phyloP scores from a whole-genome alignment of 2,329 filamentous ascomycete genomes.

The Fusarium austroafricanum region DNA sequence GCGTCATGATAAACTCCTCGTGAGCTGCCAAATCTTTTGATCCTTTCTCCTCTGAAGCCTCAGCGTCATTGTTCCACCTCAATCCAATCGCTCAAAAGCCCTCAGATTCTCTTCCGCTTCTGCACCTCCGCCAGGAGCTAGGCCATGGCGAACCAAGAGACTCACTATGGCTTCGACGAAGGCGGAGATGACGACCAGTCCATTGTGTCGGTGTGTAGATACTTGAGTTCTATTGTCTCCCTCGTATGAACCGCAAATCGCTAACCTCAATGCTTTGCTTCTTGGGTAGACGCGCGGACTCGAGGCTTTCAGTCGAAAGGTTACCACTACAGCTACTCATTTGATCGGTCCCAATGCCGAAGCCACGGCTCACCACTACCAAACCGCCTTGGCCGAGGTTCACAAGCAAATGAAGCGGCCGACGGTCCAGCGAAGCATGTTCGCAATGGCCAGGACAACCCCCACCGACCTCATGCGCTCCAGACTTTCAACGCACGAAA shows the following conservation, averaged over 20 bases:
- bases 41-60: constrained; percentile 23
- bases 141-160: constrained; percentile 58
- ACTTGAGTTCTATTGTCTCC: constrained; percentile 35
- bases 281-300: constrained; percentile 79
- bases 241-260: constrained; percentile 22
- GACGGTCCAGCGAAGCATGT: constrained; percentile 86
- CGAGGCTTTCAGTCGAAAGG: constrained; percentile 93
- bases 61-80: constrained; percentile 21
- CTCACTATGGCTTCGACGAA: constrained; percentile 60
- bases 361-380: constrained; percentile 75
- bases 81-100: constrained; percentile 35
- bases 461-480: constrained; percentile 95
- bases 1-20: constrained; percentile 47
- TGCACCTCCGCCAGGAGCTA: constrained; percentile 44
- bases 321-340: constrained; percentile 91
- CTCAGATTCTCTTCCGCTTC: constrained; percentile 36
- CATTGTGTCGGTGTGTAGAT: constrained; percentile 55
- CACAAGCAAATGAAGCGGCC: constrained; percentile 90
- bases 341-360: constrained; percentile 76
- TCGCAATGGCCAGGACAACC: constrained; percentile 88
- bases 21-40: constrained; percentile 43
- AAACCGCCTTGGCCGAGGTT: constrained; percentile 87
- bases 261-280: constrained; percentile 34
- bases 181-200: constrained; percentile 61
- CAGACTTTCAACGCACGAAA: constrained; percentile 89